phyloP scores from a whole-genome alignment of 768 basidiomycete species.

The Galerina sulciceps region DNA sequence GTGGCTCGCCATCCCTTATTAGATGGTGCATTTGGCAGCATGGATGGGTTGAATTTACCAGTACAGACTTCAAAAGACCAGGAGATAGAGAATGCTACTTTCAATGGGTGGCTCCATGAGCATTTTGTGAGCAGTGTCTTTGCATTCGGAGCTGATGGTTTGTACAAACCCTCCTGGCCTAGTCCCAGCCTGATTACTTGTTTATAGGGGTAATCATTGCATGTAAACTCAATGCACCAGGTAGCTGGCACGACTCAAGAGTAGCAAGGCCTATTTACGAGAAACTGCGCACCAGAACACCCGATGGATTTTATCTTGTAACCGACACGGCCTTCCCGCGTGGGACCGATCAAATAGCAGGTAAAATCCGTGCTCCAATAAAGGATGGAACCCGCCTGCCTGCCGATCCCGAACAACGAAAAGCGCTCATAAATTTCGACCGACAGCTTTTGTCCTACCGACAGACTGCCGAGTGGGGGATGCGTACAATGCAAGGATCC shows the following conservation, averaged over 20 bases:
- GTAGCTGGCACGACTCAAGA: conserved; percentile 53
- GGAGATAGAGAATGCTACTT: conserved; percentile 50
- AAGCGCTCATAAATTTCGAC: conserved; percentile 31
- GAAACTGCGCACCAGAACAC: conserved; percentile 34
- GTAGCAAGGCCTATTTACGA: conserved; percentile 45
- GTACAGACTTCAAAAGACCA: conserved; percentile 39
- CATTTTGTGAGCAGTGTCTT: conserved; percentile 45
- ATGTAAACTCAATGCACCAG: conserved; percentile 40
- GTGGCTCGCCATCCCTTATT: conserved; percentile 24
- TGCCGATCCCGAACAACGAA: conserved; percentile 19
- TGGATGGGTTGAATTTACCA: conserved; percentile 45
- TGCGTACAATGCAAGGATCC: conserved; percentile 44
- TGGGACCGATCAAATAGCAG: conserved; percentile 33
- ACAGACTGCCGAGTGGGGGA: conserved; percentile 60
- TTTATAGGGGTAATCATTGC: conserved; percentile 39
- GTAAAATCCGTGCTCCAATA: conserved; percentile 39
- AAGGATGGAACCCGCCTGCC: conserved; percentile 33
- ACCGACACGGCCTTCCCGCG: conserved; percentile 51
- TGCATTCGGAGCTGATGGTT: conserved; percentile 38
- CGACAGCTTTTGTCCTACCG: conserved; percentile 44
- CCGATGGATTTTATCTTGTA: conserved; percentile 44
- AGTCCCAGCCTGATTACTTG: not conserved
- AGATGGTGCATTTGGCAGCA: conserved; percentile 40
- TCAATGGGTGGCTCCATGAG: conserved; percentile 45
- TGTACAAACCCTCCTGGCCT: not conserved